These are phyloP conservation scores for Entomortierella beljakovae DNA, from an alignment of 192 early-diverging fungal species.

Conservation along the genomic window DNA sequence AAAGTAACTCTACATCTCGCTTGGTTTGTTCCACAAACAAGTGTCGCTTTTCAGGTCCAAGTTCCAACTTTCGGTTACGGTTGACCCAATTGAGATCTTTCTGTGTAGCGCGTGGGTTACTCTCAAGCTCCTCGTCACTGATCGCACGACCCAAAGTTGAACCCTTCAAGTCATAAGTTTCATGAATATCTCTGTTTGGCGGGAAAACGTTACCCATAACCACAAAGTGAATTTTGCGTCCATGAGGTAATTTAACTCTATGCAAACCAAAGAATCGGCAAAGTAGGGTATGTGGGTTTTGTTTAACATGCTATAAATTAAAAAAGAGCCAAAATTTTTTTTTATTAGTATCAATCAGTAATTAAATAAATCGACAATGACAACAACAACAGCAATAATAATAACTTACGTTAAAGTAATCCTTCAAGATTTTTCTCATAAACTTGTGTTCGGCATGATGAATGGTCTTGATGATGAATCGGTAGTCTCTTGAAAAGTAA, in stretches of 20 bases:
- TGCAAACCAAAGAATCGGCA: conserved; percentile 97
- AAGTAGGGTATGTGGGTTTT: conserved; percentile 92
- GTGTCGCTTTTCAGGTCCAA: conserved; percentile 86
- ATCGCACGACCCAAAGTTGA: conserved; percentile 89
- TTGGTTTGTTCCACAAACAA: conserved; percentile 89
- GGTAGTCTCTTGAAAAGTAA: conserved; percentile 98
- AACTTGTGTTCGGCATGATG: conserved; percentile 96
- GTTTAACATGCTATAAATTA: conserved; percentile 74
- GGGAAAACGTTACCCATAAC: conserved; percentile 99
- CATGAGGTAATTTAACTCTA: conserved; percentile 93
- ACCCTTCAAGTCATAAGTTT: conserved; percentile 96
- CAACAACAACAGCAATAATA: background rate
- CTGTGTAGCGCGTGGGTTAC: conserved; percentile 89
- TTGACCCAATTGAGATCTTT: conserved; percentile 98
- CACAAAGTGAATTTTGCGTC: conserved; percentile 97
- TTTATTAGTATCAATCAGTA: too few species aligned
- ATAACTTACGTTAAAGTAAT: conserved; percentile 84
- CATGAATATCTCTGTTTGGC: conserved; percentile 96
- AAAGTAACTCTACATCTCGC: conserved; percentile 83
- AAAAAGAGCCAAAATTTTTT: conserved; percentile 14
- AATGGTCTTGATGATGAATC: conserved; percentile 99
- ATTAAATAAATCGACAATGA: background rate
- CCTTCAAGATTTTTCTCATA: conserved; percentile 84
- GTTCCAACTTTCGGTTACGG: conserved; percentile 74
- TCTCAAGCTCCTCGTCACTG: conserved; percentile 77